These are phyloP conservation scores for Cyberlindnera amylophila DNA, from an alignment of 805 yeast genomes.

Conservation along the genomic window DNA sequence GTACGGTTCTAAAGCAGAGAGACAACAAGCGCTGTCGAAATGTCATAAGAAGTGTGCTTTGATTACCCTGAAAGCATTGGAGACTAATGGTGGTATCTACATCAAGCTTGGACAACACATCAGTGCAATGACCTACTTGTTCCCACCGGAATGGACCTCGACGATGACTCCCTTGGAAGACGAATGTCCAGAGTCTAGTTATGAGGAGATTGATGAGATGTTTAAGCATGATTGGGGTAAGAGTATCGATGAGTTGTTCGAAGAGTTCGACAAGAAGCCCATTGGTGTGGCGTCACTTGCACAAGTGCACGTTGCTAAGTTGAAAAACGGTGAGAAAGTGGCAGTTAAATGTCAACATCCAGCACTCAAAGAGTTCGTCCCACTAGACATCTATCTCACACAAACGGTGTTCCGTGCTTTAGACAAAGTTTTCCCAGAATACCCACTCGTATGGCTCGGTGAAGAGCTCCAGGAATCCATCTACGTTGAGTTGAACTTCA, in stretches of 20 bases:
- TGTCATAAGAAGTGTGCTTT: constrained; percentile 78
- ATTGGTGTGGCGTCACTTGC: constrained; percentile 96
- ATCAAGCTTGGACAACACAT: constrained; percentile 95
- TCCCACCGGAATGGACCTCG: constrained; percentile 93
- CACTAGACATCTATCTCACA: constrained; percentile 81
- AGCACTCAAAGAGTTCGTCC: constrained; percentile 78
- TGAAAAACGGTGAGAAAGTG: constrained; percentile 61
- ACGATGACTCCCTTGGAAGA: constrained; percentile 93
- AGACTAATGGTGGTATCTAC: constrained; percentile 85
- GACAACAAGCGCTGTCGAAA: constrained; percentile 47
- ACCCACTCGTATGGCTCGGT: constrained; percentile 92
- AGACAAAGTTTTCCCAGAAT: constrained; percentile 83
- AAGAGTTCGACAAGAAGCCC: constrained; percentile 64
- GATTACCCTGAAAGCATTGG: constrained; percentile 75
- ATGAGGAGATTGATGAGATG: constrained; percentile 65
- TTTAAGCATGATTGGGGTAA: constrained; percentile 63
- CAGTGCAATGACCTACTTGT: constrained; percentile 83
- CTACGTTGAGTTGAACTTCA: constrained; percentile 86
- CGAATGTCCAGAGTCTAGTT: constrained; percentile 76
- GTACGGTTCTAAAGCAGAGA: constrained; percentile 42
- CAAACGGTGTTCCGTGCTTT: constrained; percentile 69
- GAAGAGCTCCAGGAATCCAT: constrained; percentile 87
- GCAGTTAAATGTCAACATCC: constrained; percentile 98
- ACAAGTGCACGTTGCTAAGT: constrained; percentile 81
- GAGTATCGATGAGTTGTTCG: constrained; percentile 58